A percentile compares a stretch with the other conserved stretches of the same genome.
Evolutionary conservation across 2,329 filamentous ascomycete species (phyloP).

Genomic region (Coniella lustricola): DNA sequence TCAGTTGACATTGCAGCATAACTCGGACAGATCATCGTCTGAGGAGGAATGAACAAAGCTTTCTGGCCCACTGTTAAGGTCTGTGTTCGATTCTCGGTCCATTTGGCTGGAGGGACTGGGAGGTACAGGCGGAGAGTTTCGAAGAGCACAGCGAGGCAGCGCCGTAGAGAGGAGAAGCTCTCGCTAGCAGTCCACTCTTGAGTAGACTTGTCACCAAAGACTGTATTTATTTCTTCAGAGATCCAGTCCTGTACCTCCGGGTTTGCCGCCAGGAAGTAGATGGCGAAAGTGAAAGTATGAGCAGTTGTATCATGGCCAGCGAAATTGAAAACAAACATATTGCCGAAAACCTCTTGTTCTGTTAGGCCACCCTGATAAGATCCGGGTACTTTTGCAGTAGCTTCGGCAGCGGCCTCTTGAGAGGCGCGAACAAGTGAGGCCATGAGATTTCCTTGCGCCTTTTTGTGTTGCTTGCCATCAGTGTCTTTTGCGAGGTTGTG

Average conservation of each 20-base stretch:
- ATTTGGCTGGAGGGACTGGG: constrained; percentile 4
- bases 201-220: constrained; percentile 15
- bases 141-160: constrained; percentile 20
- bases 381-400: background rate
- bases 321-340: constrained; percentile 41
- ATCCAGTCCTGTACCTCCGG: constrained; percentile 39
- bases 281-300: constrained; percentile 34
- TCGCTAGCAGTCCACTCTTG: constrained; percentile 18
- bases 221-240: constrained; percentile 29
- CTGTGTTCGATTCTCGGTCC: background rate
- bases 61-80: constrained; percentile 14
- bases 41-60: constrained; percentile 17
- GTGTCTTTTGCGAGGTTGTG: background rate
- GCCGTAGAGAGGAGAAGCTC: constrained; percentile 19
- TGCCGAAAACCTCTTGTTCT: constrained; percentile 34
- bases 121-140: constrained; percentile 10
- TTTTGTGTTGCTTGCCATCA: background rate
- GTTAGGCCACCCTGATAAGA: constrained; percentile 11
- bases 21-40: constrained; percentile 18
- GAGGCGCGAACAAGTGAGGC: constrained; percentile 6
- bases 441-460: constrained; percentile 3
- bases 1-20: constrained; percentile 21
- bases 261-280: constrained; percentile 36
- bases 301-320: constrained; percentile 47
- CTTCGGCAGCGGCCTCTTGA: background rate